Conservation (phyloP, 306 rosid genomes). For the Dalbergia cultrata region DNA sequence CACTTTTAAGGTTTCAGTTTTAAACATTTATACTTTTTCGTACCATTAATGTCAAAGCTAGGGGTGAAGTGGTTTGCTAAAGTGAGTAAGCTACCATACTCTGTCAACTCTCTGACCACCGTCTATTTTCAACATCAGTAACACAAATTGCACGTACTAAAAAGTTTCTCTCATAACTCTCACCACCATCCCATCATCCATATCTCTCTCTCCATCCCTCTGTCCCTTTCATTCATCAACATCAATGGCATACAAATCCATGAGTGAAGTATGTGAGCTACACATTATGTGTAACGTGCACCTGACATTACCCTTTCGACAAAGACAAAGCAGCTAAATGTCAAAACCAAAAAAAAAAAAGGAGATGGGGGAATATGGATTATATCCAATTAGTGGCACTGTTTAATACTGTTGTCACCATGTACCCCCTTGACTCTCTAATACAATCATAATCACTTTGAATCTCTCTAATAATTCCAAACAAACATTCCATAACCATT, state of each 20-base stretch:
- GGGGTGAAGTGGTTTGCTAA: neutral
- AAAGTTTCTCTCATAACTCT: conserved; percentile 2
- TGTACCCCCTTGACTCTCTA: no score
- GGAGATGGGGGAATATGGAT: neutral
- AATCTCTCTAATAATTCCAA: neutral
- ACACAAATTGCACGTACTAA: neutral
- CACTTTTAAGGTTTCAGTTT: conserved; percentile 2
- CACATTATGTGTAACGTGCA: neutral
- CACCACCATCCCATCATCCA: neutral
- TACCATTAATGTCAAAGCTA: neutral
- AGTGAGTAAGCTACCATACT: neutral
- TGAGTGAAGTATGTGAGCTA: neutral
- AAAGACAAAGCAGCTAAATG: conserved; percentile 4
- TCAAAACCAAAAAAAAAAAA: neutral
- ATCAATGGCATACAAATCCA: neutral
- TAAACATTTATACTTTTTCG: neutral
- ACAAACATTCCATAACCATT: neutral
- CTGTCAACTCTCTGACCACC: conserved; percentile 19
- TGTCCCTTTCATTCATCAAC: neutral
- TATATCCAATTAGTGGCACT: neutral
- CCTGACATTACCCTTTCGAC: neutral
- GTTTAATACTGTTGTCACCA: no score
- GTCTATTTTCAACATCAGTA: conserved; percentile 10
- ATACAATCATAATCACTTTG: no score
- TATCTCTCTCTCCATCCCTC: neutral